Evolutionary conservation across 225 moss, liverwort and hornwort species (phyloP), one percentile per base, ranked within the genome.

Genomic region (Straminergon stramineum): DNA sequence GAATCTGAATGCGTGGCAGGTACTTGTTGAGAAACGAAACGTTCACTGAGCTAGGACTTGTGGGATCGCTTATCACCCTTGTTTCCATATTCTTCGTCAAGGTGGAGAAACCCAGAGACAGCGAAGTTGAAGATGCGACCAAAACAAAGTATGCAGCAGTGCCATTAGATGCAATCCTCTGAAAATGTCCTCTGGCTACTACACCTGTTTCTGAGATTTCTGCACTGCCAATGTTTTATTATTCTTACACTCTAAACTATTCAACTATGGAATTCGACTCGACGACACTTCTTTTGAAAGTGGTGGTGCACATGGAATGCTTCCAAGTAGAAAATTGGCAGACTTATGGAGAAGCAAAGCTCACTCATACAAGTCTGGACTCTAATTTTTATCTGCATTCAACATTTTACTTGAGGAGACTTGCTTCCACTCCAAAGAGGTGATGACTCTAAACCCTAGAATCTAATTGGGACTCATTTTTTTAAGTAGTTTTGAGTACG

Each of bases 41-140:
- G 4, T 43, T 92, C 30, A 82, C 83, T 34, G 61, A 75, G 64
- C 11, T 90, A 17, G 32, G 75, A 51, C 88, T 92, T 28, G 85
- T 88, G 61, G 92, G 92, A 71, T 92, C 92, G 21, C 35, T 92
- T 5, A 90, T 92, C 78, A 88, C 85, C 9, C 83, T 92, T 5
- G 81, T 88, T 56, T 85, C 90, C 90, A 90, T 92, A 15, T 88
- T 75, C 85, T 92, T 92, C 81, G 90, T 92, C 70, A 90, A 90
- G 78, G 92, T 92, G 39, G 78, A 92, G 86, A 90, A 92, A 71
- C 90, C 83, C 35, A 12, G 11, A 43, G 74, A 34, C 34, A 60
- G 35, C 13, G 74, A 74, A 61, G 26, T 37, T 12, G 39, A 85
- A 80, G 51, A 56, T 21, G 30, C 58, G 48, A 62, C 30, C 45